A percentile compares a stretch with the other conserved stretches of the same genome.
phyloP scores from a whole-genome alignment of 2,329 filamentous ascomycete species.

The Raffaelea arxii region DNA sequence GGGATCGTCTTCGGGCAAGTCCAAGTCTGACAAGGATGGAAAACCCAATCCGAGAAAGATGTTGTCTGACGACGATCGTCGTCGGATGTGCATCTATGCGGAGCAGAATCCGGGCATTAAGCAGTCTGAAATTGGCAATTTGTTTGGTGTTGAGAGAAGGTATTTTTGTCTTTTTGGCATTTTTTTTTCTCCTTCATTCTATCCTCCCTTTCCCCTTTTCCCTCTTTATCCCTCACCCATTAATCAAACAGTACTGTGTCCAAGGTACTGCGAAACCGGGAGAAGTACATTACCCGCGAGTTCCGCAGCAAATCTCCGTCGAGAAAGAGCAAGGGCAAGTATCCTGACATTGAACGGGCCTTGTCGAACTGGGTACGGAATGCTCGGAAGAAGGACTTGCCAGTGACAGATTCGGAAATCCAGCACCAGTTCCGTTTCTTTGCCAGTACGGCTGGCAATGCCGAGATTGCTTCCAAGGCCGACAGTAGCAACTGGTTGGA shows the following conservation, averaged over 20 bases:
- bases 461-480: conserved; percentile 61
- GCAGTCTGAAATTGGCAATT: conserved; percentile 90
- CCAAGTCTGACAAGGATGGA: conserved; percentile 33
- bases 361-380: conserved; percentile 82
- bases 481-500: conserved; percentile 77
- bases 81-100: conserved; percentile 88
- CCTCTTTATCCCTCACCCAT: background rate
- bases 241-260: conserved; percentile 73
- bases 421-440: conserved; percentile 78
- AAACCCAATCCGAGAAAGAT: conserved; percentile 69
- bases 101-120: conserved; percentile 84
- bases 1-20: conserved; percentile 42
- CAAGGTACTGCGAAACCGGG: conserved; percentile 88
- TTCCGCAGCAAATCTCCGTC: conserved; percentile 70
- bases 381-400: conserved; percentile 63
- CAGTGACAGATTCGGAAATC: conserved; percentile 71
- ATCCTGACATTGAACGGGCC: conserved; percentile 83
- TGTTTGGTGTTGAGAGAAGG: conserved; percentile 97
- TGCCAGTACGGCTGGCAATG: conserved; percentile 56
- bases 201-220: conserved; percentile 18
- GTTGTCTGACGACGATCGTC: conserved; percentile 80
- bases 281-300: conserved; percentile 80
- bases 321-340: conserved; percentile 76
- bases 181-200: background rate
- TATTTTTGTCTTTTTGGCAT: conserved; percentile 30